Evolutionary conservation across 306 rosid species (phyloP), one percentile per base, ranked within the genome.

Genomic region (Sicyos edulis): DNA sequence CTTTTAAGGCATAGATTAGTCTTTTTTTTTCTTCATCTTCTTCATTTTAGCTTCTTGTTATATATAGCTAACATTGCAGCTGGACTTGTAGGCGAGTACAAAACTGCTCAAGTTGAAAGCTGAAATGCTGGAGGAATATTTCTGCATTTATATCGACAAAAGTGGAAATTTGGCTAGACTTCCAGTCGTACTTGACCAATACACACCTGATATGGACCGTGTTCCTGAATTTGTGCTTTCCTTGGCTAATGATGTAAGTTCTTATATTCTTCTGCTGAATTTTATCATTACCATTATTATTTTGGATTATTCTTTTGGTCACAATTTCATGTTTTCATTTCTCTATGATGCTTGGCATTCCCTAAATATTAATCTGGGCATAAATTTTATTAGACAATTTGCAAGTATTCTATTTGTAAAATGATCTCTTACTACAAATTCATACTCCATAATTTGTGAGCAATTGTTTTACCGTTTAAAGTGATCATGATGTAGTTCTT

Each of bases 171-270:
- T 92, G 82, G 82, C 84, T 54, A 85, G 87, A 76, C 92, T 92
- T 78, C 98, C 96, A 20, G 86, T 85, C 66, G 74, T 92, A 81
- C 98, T 90, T 81, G 96, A 92, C 77, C 93, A 92, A 75, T 90
- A 92, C 86, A 86, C 96, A 75, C 98, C 98, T 77, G 96, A 92
- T 83, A 92, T 88, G 96, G 98, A 92, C 75, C 89, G 81, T 61
- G 78, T 92, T 75, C 96, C 96, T 6, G 98, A 92, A 69, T 88
- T 88, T 77, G 76, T 72, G 12, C 96, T 90, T 71, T 82, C 85
- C 77, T 80, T 92, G 88, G 96, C 88, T 72, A 92, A 92, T 78
- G 98, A 92, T 83, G 98, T 92, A 61, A 74, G 96, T 84, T 74
- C 59, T 78, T 62, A 20, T 49, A 10, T 72, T 29, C 34, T 65